These are phyloP conservation scores for Candida ascalaphidarum DNA, from an alignment of 805 yeast genomes.

Conservation along the genomic window DNA sequence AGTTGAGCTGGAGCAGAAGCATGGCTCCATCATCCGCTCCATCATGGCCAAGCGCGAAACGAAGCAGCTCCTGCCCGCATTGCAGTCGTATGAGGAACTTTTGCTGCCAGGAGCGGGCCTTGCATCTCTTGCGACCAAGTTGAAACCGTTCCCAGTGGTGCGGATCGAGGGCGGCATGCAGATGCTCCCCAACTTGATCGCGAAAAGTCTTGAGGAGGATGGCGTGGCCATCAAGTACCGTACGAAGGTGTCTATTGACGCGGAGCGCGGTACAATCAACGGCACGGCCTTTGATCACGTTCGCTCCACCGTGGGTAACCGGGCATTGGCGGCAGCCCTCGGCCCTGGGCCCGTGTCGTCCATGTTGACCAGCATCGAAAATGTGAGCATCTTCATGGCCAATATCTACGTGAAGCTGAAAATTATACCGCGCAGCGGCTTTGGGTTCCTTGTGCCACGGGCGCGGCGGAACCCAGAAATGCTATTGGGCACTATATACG, in stretches of 20 bases:
- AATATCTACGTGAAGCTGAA: constrained; percentile 45
- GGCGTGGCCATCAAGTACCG: too few relatives aligned
- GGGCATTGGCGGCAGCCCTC: constrained; percentile 27
- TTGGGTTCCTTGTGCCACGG: constrained; percentile 81
- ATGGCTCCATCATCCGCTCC: constrained; percentile 51
- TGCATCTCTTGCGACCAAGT: constrained; percentile 17
- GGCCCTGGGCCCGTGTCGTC: constrained; percentile 8
- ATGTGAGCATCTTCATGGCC: constrained; percentile 50
- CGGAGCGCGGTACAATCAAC: too few relatives aligned
- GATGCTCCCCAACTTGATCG: constrained; percentile 39
- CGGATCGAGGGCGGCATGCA: constrained; percentile 50
- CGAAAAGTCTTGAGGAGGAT: constrained; percentile 23
- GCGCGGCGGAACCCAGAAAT: constrained; percentile 40
- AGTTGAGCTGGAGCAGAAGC: constrained; percentile 46
- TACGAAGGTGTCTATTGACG: not conserved
- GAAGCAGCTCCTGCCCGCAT: constrained; percentile 5
- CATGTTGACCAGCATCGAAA: constrained; percentile 17
- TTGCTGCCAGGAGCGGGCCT: constrained; percentile 36
- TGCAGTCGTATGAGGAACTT: constrained; percentile 28
- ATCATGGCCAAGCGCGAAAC: constrained; percentile 19
- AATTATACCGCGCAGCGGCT: constrained; percentile 49
- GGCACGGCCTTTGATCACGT: constrained; percentile 40
- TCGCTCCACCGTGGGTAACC: constrained; percentile 48
- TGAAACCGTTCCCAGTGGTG: constrained; percentile 56
- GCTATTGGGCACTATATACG: constrained; percentile 82